Evolutionary conservation across 768 basidiomycete genomes (phyloP), one percentile per base, ranked within the genome.

Genomic region (Trametes sanguinea): DNA sequence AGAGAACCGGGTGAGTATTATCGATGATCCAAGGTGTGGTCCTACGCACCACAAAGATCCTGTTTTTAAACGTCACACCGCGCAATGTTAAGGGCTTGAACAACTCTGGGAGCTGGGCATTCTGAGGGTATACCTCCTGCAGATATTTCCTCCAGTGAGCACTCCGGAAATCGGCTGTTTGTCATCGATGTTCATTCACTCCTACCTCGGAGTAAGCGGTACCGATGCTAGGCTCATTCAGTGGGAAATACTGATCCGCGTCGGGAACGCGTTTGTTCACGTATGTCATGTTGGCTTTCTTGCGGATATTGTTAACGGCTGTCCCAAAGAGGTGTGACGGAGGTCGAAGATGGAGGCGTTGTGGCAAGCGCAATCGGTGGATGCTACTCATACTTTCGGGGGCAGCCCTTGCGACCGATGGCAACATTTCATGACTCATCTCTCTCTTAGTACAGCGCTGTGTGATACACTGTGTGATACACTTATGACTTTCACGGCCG

Each of bases 51-150:
- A 86, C 87, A 65, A 83, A 90, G 43, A 89, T 83, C 55, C 90
- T 77, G 72, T 94, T 92, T 72, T 89, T 88, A 78, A 94, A 90
- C 6, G 77, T 79, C 1, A 84, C 73, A 32, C 80, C 81, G 51
- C 81, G 76, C 39, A 94, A 80, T 8, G 77, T 85, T 27, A 94
- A 66, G 4, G 88, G 85, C 60, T 84, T 73, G 74, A 94, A 94
- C 13, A 93, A 72, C 46, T 77, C 70, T 0, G 90, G 89, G 0
- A 81, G 72, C 5, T 76, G 68, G 27, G 73, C 73, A 68, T 84
- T 85, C 76, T 87, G 76, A 5, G 76, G 70, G 67, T 78, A 82
- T 40, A 74, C 62, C 0, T 73, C 71, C 76, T 73, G 68, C 45
- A 17, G 51, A 17, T 33, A 52, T 51, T 35, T 54, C 48, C 22